These are phyloP conservation scores for Miscanthus sacchariflorus DNA, from an alignment of 202 grass and related monocot species.

Conservation along the genomic window DNA sequence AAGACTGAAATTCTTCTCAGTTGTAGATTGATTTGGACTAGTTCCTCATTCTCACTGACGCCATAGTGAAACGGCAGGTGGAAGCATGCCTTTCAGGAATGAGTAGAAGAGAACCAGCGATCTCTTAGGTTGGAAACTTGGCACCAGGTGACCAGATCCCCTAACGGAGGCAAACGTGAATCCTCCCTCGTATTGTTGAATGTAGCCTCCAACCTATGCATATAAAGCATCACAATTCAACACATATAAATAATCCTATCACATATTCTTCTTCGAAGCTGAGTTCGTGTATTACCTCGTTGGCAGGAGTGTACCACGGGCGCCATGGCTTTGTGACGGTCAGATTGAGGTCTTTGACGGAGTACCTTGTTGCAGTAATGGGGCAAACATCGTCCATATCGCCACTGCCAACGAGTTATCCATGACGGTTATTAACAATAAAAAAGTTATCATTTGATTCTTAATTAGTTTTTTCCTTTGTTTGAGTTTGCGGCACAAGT, in stretches of 20 bases:
- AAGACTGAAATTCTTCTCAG: neutral
- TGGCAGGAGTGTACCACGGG: constrained; percentile 60
- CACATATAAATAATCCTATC: neutral
- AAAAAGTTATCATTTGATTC: too few relatives aligned
- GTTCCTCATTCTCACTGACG: neutral
- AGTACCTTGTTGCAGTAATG: constrained; percentile 62
- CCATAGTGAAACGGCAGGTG: constrained; percentile 47
- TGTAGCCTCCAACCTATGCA: constrained; percentile 64
- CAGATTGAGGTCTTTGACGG: constrained; percentile 55
- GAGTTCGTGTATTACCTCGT: constrained; percentile 44
- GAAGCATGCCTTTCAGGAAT: constrained; percentile 62
- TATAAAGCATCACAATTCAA: neutral
- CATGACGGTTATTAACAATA: neutral
- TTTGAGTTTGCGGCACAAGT: neutral
- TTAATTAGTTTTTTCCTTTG: neutral
- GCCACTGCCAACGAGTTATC: constrained; percentile 35
- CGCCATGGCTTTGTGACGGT: constrained; percentile 55
- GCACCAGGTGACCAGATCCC: constrained; percentile 64
- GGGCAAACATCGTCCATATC: constrained; percentile 67
- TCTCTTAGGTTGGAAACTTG: constrained; percentile 59
- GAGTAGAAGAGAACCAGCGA: constrained; percentile 55
- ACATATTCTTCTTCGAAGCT: neutral
- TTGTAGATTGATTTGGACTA: neutral
- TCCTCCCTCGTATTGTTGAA: constrained; percentile 60
- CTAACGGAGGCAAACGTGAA: constrained; percentile 57